Evolutionary conservation across 163 green algal species (phyloP).

Genomic region (Chloromonas sp.): DNA sequence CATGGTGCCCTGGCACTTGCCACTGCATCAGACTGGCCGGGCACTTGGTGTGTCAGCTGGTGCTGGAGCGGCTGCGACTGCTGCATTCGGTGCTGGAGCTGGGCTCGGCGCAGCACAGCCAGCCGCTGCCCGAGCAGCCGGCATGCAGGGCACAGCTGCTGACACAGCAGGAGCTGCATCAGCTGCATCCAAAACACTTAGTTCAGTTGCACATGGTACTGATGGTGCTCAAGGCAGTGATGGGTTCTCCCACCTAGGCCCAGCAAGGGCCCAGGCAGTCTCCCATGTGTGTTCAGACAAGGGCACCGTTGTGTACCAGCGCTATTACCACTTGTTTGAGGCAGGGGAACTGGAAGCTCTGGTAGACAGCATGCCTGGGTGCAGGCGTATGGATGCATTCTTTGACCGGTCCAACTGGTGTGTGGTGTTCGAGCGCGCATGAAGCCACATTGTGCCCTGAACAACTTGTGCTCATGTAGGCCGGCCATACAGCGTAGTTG

Average conservation of each 20-base stretch:
- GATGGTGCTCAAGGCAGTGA: too few species aligned
- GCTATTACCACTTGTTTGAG: conserved; percentile 97
- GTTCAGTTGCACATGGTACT: too few species aligned
- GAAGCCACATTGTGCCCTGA: too few species aligned
- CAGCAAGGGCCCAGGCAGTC: too few species aligned
- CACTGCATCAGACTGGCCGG: conserved; percentile 72
- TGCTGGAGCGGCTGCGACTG: too few species aligned
- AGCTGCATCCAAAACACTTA: too few species aligned
- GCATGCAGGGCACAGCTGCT: too few species aligned
- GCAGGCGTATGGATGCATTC: conserved; percentile 55
- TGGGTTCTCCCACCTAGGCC: background rate
- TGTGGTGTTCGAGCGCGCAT: conserved; percentile 49
- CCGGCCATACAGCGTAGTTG: too few species aligned
- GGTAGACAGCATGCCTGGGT: conserved; percentile 29
- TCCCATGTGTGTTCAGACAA: conserved; percentile 39
- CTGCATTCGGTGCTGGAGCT: background rate
- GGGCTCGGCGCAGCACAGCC: background rate
- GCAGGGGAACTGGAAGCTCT: conserved; percentile 74
- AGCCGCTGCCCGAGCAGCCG: background rate
- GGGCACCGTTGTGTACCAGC: conserved; percentile 76
- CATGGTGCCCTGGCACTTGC: conserved; percentile 96
- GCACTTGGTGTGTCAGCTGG: too few species aligned
- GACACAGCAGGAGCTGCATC: too few species aligned
- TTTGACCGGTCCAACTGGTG: conserved; percentile 94
- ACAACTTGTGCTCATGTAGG: too few species aligned